A percentile compares a stretch with the other conserved stretches of the same genome.
Evolutionary conservation across 257 asterid species (phyloP).

Genomic region (Handroanthus guayacan): DNA sequence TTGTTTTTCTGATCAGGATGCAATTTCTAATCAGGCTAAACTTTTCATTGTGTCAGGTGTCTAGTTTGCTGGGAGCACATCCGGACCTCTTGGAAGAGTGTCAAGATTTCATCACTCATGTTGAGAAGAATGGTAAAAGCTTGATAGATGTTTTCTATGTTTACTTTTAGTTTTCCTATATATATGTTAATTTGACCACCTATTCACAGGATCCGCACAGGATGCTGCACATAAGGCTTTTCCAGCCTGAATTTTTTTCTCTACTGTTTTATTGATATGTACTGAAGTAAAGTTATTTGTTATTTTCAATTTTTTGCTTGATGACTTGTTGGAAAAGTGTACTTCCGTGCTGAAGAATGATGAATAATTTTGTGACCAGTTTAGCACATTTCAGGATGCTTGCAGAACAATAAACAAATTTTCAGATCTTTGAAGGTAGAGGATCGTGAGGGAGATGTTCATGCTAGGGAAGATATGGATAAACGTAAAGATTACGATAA

Average conservation of each 20-base stretch:
- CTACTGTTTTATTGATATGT: neutral
- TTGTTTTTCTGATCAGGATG: neutral
- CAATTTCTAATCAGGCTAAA: slow-evolving; percentile 29
- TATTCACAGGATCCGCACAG: too few species aligned
- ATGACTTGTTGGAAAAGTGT: slow-evolving; percentile 8
- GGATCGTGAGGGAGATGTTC: slow-evolving; percentile 47
- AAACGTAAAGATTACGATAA: slow-evolving; percentile 39
- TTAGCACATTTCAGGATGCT: slow-evolving; percentile 47
- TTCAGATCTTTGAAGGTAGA: slow-evolving; percentile 41
- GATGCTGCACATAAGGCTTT: neutral
- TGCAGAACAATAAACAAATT: slow-evolving; percentile 47
- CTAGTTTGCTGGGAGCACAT: slow-evolving; percentile 44
- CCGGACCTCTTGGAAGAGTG: slow-evolving; percentile 55
- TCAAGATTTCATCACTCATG: slow-evolving; percentile 42
- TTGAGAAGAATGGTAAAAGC: slow-evolving; percentile 51
- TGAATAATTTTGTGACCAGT: slow-evolving; percentile 16
- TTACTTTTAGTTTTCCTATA: neutral
- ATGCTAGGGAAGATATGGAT: slow-evolving; percentile 48
- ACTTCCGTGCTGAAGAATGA: slow-evolving; percentile 5
- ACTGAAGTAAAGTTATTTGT: neutral
- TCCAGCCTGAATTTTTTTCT: neutral
- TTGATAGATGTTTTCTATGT: neutral
- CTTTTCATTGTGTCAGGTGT: slow-evolving; percentile 39
- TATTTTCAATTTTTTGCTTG: neutral
- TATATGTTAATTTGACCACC: neutral